phyloP scores from a whole-genome alignment of 1,284 basidiomycete genomes.

The Cryptococcus sp. region DNA sequence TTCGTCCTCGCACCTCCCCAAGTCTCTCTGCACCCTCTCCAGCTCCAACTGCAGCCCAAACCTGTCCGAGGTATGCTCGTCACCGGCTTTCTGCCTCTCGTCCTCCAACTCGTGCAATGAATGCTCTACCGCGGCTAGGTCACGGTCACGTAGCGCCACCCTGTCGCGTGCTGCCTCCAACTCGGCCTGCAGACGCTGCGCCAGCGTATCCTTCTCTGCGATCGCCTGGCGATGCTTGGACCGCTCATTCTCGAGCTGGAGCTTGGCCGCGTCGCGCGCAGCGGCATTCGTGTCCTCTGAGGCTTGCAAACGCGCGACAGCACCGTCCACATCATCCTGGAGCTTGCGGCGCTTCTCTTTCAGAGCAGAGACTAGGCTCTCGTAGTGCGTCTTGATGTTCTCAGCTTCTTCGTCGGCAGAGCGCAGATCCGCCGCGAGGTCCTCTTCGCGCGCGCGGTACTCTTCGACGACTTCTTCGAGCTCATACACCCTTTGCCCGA shows the following conservation, averaged over 20 bases:
- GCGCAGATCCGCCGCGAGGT: slow-evolving; percentile 53
- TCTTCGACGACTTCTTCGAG: slow-evolving; percentile 59
- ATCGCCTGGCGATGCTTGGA: slow-evolving; percentile 46
- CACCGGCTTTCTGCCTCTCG: slow-evolving; percentile 64
- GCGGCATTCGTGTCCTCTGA: slow-evolving; percentile 42
- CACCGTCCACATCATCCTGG: slow-evolving; percentile 59
- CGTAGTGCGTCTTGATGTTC: slow-evolving; percentile 66
- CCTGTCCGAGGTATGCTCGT: slow-evolving; percentile 73
- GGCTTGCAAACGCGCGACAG: slow-evolving; percentile 64
- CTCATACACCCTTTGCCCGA: slow-evolving; percentile 47
- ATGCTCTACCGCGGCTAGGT: slow-evolving; percentile 69
- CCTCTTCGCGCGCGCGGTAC: slow-evolving; percentile 58
- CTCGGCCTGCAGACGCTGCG: slow-evolving; percentile 41
- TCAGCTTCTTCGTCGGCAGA: slow-evolving; percentile 59
- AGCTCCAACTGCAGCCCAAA: slow-evolving; percentile 88
- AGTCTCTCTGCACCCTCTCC: slow-evolving; percentile 79
- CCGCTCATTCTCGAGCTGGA: slow-evolving; percentile 50
- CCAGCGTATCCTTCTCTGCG: slow-evolving; percentile 49
- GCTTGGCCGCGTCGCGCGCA: slow-evolving; percentile 45
- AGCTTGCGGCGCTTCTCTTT: slow-evolving; percentile 63
- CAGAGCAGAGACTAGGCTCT: slow-evolving; percentile 65
- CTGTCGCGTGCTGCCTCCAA: slow-evolving; percentile 52
- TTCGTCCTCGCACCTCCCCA: slow-evolving; percentile 76
- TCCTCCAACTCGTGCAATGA: slow-evolving; percentile 60
- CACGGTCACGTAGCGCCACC: slow-evolving; percentile 52